Conservation (phyloP, 1,139 yeast species). For the Protomyces pachydermus region DNA sequence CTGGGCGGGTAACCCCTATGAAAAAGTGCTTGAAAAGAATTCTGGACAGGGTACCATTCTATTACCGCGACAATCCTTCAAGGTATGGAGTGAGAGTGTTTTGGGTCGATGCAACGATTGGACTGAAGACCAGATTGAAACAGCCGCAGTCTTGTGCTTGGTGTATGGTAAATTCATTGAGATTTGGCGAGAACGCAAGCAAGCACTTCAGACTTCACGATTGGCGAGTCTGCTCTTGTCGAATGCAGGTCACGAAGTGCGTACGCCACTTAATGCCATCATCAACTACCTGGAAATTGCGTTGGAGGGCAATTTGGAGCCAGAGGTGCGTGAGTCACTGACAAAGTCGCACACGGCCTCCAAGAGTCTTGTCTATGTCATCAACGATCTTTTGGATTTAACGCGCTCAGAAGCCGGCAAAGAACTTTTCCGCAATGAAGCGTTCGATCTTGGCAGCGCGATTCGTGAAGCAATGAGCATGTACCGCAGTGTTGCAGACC, state of each 20-base stretch:
- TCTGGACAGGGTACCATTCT: slow-evolving; percentile 1
- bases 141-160: slow-evolving; percentile 24
- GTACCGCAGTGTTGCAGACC: slow-evolving; percentile 13
- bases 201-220: slow-evolving; percentile 19
- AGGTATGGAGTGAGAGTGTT: slow-evolving; percentile 27
- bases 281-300: slow-evolving; percentile 40
- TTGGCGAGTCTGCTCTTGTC: slow-evolving; percentile 53
- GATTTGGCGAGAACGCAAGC: slow-evolving; percentile 23
- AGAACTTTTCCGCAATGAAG: slow-evolving; percentile 16
- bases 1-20: slow-evolving; percentile 28
- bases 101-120: slow-evolving; percentile 20
- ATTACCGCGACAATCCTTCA: slow-evolving; percentile 26
- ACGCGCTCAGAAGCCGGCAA: slow-evolving; percentile 25
- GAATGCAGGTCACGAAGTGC: slow-evolving; percentile 84
- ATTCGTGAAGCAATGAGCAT: slow-evolving; percentile 22
- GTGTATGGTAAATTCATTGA: slow-evolving; percentile 26
- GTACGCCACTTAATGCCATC: slow-evolving; percentile 90
- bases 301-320: slow-evolving; percentile 11
- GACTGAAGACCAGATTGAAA: slow-evolving; percentile 23
- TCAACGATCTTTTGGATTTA: slow-evolving; percentile 25
- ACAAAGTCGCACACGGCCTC: slow-evolving; percentile 21
- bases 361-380: slow-evolving; percentile 25
- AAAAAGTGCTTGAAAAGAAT: slow-evolving; percentile 19
- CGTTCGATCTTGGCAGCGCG: slow-evolving; percentile 14
- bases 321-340: slow-evolving; percentile 12